Base-by-base conservation (phyloP, 495 filamentous ascomycete genomes). In the Tuber melanosporum region DNA sequence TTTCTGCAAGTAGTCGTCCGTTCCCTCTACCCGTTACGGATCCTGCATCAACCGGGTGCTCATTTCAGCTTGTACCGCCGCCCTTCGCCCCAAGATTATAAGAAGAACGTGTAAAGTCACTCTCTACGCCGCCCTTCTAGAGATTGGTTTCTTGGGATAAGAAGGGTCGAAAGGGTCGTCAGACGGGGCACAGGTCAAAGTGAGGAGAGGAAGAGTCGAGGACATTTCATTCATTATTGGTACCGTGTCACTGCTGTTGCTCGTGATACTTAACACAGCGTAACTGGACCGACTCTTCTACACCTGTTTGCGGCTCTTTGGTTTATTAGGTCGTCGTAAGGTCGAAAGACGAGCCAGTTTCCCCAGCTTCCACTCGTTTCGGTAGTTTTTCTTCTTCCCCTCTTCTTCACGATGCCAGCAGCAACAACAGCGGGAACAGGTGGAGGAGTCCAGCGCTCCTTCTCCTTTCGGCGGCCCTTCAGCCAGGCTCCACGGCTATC, bases 391-490 rank as follows among this genome's bases (percentile, higher is more conserved):
- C 8, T 32, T 66, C 12, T 66, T 66, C 12, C 6, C 1, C 5
- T 17, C 8, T 9, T 52, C 47, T n/a, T 66, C 57, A 17, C 57
- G 26, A 66, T 66, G 57, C 57, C 57, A 66, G 57, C 57, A 66
- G 14, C 57, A 66, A 62, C 52, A 32, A n/a, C 52, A 36, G 57
- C 57, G 14, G 32, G 57, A 19, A 66, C 57, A 19, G 15, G 32
- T 36, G 57, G 57, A 36, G 57, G 26, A 76, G 73, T 74, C 44
- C 78, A 80, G 69, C 78, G 77, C 77, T 71, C 47, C 71, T 80
- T 80, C 45, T 79, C 77, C 42, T 76, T 80, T 32, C 71, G 78
- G 36, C 78, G 78, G 70, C 73, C 78, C 72, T 80, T 66, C 14
- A 66, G 14, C 57, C 57, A 66, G 6, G 57, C 78, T 66, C 77